Base-by-base conservation (phyloP, 768 basidiomycete genomes). In the Mycena amicta region DNA sequence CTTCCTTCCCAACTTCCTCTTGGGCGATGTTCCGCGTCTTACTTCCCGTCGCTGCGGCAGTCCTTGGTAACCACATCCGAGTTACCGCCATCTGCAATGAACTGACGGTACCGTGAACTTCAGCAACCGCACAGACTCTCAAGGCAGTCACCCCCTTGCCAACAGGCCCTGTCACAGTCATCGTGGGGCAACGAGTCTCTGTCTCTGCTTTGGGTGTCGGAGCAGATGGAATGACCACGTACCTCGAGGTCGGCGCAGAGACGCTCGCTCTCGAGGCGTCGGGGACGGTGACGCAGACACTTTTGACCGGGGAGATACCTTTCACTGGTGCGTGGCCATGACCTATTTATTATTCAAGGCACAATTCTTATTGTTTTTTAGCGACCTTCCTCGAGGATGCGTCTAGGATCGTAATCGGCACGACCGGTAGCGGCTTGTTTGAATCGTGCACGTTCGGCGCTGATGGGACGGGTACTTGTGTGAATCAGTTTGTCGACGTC, bases 161-260 rank as follows among this genome's bases (percentile, higher is more conserved):
- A 29, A 50, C 56, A 5, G 26, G 25, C 39, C 11, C 25, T 22
- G 47, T 50, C 13, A 40, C 25, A 1, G 8, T 51, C 16, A 5
- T 50, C 5, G 56, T 15, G n/a, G 50, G 20, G 23, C 29, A 18
- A 11, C 33, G 33, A 20, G 16, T 30, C 23, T 52, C 50, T 5
- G 31, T 59, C 11, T 59, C 57, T 18, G 37, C 52, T 2, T 46
- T 59, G 2, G 57, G 57, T 12, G 57, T 59, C 16, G 57, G 52
- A 16, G 46, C 57, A 30, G 57, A 59, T 28, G 57, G 57, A 45
- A 50, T 53, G 46, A 59, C 57, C 2, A 59, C 57, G 3, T 59
- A 59, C 30, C 18, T 59, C 26, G 33, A 40, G 22, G 52, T 59
- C 4, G 52, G 52, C 23, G 57, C 57, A 22, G 57, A 59, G 22